Conservation (phyloP, 78 protist genomes). For the Dictyostelium capitatum region DNA sequence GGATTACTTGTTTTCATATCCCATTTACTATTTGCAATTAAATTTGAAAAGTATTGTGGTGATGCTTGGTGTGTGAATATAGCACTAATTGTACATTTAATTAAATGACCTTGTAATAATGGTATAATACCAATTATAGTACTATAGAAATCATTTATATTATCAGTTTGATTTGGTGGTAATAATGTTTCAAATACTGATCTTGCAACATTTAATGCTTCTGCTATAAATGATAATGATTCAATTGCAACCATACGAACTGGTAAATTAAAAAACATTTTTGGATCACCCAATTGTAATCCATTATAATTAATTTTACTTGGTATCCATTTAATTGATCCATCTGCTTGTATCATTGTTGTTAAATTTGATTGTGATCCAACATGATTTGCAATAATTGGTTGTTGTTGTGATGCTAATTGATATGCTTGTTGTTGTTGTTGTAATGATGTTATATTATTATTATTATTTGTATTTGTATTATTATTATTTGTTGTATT, state of each 20-base stretch:
- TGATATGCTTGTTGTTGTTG: not conserved
- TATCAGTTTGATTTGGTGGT: slow-evolving; percentile 67
- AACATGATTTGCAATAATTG: not conserved
- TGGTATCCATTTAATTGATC: slow-evolving; percentile 41
- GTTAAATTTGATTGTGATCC: not conserved
- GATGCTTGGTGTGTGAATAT: slow-evolving; percentile 53
- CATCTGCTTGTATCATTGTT: slow-evolving; percentile 4
- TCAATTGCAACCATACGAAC: slow-evolving; percentile 65
- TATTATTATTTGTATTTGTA: not conserved
- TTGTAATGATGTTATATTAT: not conserved
- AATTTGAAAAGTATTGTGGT: slow-evolving; percentile 32
- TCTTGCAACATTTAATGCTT: slow-evolving; percentile 28
- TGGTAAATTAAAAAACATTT: slow-evolving; percentile 54
- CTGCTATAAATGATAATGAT: slow-evolving; percentile 30
- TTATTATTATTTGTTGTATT: not conserved
- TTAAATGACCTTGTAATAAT: slow-evolving; percentile 44
- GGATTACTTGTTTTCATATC: slow-evolving; percentile 8
- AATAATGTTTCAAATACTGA: slow-evolving; percentile 49
- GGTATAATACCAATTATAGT: slow-evolving; percentile 52
- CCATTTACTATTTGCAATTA: slow-evolving; percentile 45
- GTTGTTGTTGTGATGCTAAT: not conserved
- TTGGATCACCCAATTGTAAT: slow-evolving; percentile 62
- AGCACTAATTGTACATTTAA: slow-evolving; percentile 38
- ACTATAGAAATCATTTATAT: slow-evolving; percentile 35
- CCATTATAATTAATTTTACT: slow-evolving; percentile 19